These are phyloP conservation scores for Galium porrigens DNA, from an alignment of 305 asterid species.

Conservation along the genomic window DNA sequence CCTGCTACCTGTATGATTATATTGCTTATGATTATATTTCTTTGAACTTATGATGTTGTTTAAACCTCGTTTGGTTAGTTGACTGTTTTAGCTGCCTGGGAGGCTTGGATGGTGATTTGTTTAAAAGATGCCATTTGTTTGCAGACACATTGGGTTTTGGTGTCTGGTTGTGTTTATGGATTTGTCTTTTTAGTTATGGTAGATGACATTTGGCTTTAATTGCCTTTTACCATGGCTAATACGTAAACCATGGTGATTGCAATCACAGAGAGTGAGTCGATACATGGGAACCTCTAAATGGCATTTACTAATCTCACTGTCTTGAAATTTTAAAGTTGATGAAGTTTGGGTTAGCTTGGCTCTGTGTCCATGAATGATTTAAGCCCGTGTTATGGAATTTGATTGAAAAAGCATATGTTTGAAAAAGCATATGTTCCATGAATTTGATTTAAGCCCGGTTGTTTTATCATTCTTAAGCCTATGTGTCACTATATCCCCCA, in stretches of 20 bases:
- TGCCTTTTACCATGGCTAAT: not conserved
- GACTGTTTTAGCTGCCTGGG: not conserved
- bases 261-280: not conserved
- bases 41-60: not conserved
- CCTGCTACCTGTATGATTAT: not conserved
- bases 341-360: not conserved
- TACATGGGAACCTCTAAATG: not conserved
- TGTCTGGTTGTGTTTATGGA: not conserved
- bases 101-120: not conserved
- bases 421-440: too few species aligned
- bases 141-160: not conserved
- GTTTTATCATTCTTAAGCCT: not conserved
- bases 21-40: not conserved
- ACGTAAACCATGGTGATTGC: not conserved
- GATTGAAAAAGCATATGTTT: too few species aligned
- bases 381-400: not conserved
- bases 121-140: not conserved
- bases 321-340: not conserved
- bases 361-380: not conserved
- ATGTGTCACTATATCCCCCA: not conserved
- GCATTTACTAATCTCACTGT: not conserved
- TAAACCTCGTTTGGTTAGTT: not conserved
- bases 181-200: not conserved
- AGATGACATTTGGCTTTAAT: not conserved
- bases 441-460: not conserved